Conservation (phyloP, 2,329 filamentous ascomycete species). For the Tolypocladium nubicola region DNA sequence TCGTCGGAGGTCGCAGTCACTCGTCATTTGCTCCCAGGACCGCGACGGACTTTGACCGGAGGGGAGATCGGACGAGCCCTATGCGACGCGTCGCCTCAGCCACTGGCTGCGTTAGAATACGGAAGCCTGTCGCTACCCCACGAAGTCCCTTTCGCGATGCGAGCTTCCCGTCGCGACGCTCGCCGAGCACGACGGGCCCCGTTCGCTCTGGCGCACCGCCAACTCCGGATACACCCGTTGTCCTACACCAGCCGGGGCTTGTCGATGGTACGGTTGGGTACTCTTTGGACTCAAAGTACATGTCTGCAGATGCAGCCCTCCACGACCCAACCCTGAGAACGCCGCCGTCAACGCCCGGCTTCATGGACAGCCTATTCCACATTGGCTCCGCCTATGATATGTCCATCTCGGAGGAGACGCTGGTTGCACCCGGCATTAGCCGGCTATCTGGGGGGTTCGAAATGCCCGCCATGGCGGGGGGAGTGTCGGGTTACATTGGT, state of each 20-base stretch:
- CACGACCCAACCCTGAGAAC: slow-evolving; percentile 39
- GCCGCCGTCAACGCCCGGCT: slow-evolving; percentile 41
- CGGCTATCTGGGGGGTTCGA: slow-evolving; percentile 37
- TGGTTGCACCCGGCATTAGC: slow-evolving; percentile 36
- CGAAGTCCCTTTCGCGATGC: slow-evolving; percentile 31
- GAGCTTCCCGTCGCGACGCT: slow-evolving; percentile 32
- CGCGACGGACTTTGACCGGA: slow-evolving; percentile 33
- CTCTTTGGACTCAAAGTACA: slow-evolving; percentile 18
- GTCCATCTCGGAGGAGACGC: slow-evolving; percentile 33
- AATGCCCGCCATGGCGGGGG: slow-evolving; percentile 26
- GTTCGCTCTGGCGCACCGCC: slow-evolving; percentile 33
- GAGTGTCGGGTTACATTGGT: slow-evolving; percentile 36
- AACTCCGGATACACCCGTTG: slow-evolving; percentile 37
- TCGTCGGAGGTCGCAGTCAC: slow-evolving; percentile 32
- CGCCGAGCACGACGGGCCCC: slow-evolving; percentile 28
- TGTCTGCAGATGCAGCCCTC: slow-evolving; percentile 15
- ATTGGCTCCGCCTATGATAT: slow-evolving; percentile 28
- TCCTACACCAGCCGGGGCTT: slow-evolving; percentile 23
- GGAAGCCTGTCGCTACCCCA: slow-evolving; percentile 19
- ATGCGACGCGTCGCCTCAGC: slow-evolving; percentile 46
- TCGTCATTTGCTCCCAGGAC: slow-evolving; percentile 34
- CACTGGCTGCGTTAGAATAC: slow-evolving; percentile 27
- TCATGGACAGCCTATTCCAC: slow-evolving; percentile 29
- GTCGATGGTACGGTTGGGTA: slow-evolving; percentile 29
- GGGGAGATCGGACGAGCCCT: slow-evolving; percentile 33